phyloP scores from a whole-genome alignment of 2,329 filamentous ascomycete genomes.

The Phialophora chinensis region DNA sequence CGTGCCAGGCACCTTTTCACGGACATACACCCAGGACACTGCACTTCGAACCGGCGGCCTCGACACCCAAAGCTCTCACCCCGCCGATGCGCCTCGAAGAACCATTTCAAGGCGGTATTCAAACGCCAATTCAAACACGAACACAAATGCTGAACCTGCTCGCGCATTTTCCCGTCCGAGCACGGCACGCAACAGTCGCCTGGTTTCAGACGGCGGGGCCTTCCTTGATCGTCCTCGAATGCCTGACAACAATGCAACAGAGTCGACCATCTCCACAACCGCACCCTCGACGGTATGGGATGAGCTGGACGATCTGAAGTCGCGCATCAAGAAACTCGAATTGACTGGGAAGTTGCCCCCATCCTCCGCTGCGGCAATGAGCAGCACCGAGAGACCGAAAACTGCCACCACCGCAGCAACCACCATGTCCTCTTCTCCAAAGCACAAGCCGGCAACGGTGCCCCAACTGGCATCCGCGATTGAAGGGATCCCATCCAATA shows the following conservation, averaged over 20 bases:
- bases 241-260: constrained; percentile 59
- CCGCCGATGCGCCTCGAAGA: constrained; percentile 22
- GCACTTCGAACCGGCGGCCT: constrained; percentile 17
- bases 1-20: constrained; percentile 31
- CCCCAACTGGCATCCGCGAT: constrained; percentile 54
- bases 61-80: constrained; percentile 24
- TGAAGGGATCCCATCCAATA: constrained; percentile 49
- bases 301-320: constrained; percentile 93
- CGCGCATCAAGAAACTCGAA: constrained; percentile 87
- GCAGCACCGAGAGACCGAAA: constrained; percentile 79
- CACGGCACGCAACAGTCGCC: constrained; percentile 40
- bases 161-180: constrained; percentile 26
- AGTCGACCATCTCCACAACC: constrained; percentile 85
- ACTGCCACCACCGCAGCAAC: constrained; percentile 92
- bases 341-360: constrained; percentile 84
- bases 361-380: constrained; percentile 79
- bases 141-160: constrained; percentile 26
- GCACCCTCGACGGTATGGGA: constrained; percentile 97
- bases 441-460: constrained; percentile 58
- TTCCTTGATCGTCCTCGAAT: constrained; percentile 46
- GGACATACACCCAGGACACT: constrained; percentile 27
- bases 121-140: constrained; percentile 35
- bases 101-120: constrained; percentile 35
- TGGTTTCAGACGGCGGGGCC: constrained; percentile 37
- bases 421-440: constrained; percentile 87